Percentiles rank a stretch among this genome's conserved stretches.
These are phyloP conservation scores for Aquilaria yunnanensis DNA, from an alignment of 345 rosid genomes.

Conservation along the genomic window DNA sequence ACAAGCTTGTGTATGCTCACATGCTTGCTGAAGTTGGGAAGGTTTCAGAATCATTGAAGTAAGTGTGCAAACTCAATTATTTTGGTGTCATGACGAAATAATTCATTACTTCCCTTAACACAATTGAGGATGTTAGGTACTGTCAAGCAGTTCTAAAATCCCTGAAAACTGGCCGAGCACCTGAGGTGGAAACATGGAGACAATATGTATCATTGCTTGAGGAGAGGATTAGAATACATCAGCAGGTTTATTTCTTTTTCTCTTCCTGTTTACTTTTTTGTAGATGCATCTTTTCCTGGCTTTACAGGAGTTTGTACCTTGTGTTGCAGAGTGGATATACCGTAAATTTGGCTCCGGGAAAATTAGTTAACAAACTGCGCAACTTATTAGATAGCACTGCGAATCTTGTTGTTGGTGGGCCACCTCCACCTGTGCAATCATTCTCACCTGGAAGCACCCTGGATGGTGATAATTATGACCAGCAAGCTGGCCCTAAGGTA, in stretches of 20 bases:
- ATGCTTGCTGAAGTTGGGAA: conserved; percentile 98
- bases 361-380: conserved; percentile 68
- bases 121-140: conserved; percentile 36
- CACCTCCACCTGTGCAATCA: conserved; percentile 60
- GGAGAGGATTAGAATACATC: conserved; percentile 65
- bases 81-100: conserved; percentile 8
- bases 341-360: conserved; percentile 63
- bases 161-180: conserved; percentile 60
- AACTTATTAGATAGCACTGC: conserved; percentile 81
- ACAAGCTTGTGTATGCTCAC: conserved; percentile 89
- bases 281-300: neutral
- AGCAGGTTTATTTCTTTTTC: conserved; percentile 43
- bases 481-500: conserved; percentile 40
- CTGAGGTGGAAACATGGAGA: conserved; percentile 68
- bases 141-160: conserved; percentile 68
- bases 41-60: conserved; percentile 89
- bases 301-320: conserved; percentile 7
- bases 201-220: conserved; percentile 54
- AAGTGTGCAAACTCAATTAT: conserved; percentile 24
- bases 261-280: neutral
- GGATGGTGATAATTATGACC: conserved; percentile 34
- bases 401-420: conserved; percentile 84
- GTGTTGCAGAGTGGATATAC: conserved; percentile 67
- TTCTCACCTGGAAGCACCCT: conserved; percentile 32
- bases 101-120: conserved; percentile 23